Evolutionary conservation across 257 asterid genomes (phyloP).

Genomic region (Sherardia arvensis): DNA sequence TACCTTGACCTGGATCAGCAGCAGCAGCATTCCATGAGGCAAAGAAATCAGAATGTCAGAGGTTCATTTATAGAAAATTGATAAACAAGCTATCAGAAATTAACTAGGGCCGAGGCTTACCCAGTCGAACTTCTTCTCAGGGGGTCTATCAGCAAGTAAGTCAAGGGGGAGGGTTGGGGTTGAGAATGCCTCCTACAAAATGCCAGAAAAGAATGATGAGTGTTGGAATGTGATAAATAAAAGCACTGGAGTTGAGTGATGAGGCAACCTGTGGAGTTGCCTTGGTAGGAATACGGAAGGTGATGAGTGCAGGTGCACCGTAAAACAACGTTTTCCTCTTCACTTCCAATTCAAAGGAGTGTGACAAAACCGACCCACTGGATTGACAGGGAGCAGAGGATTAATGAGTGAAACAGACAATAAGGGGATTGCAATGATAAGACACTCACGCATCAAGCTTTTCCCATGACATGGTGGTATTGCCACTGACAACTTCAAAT

Average conservation of each 20-base stretch:
- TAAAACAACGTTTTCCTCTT: conserved; percentile 49
- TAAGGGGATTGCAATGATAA: neutral
- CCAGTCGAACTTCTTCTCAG: conserved; percentile 77
- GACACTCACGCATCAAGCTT: conserved; percentile 86
- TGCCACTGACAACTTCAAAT: conserved; percentile 56
- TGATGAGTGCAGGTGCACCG: conserved; percentile 70
- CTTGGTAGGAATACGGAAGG: conserved; percentile 80
- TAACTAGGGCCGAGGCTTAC: conserved; percentile 33
- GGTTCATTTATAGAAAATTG: conserved; percentile 16
- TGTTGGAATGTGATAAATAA: neutral
- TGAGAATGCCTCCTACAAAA: conserved; percentile 71
- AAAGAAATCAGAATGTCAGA: conserved; percentile 6
- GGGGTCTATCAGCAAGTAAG: conserved; percentile 75
- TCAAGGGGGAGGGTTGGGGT: conserved; percentile 81
- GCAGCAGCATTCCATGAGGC: conserved; percentile 31
- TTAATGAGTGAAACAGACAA: neutral
- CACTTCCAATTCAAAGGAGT: conserved; percentile 85
- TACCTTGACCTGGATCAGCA: conserved; percentile 81
- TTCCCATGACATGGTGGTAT: conserved; percentile 88
- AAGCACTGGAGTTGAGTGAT: neutral
- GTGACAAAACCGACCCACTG: conserved; percentile 68
- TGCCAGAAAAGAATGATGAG: conserved; percentile 6
- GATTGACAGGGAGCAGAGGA: conserved; percentile 10
- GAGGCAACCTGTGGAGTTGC: conserved; percentile 67
- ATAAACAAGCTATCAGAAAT: conserved; percentile 2